Evolutionary conservation across 495 filamentous ascomycete species (phyloP), one percentile per base, ranked within the genome.

Genomic region (Aspergillus campestris): DNA sequence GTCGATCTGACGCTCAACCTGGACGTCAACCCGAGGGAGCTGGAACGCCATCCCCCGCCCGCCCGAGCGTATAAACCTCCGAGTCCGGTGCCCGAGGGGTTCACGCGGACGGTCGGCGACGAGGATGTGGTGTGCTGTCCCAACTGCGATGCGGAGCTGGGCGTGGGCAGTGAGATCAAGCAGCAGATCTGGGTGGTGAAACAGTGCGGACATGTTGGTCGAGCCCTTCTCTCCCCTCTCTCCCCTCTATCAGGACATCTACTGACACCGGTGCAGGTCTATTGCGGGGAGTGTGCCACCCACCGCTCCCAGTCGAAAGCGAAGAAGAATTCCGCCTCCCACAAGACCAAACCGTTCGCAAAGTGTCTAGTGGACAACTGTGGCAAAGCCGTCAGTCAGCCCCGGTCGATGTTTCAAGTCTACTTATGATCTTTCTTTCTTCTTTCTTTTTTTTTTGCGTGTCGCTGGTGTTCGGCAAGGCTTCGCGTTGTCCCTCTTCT

Each of bases 181-280:
- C 75, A 78, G 57, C 75, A 85, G 47, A 81, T 88, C 30, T 89
- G 86, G 84, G 72, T 86, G 12, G 70, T 80, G 1, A 87, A 80
- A 51, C 64, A 66, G 45, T 90, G 86, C 61, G 86, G 86, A 44
- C 86, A 90, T 72, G 86, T 89, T 70, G 49, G 84, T 71, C 49
- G 40, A 29, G 4, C 11, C 32, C 1, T 24, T 12, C 10, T 29
- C 1, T 29, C 18, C 5, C 1, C 29, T 37, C 10, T 34, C 36
- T 45, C 31, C 27, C 14, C 9, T 29, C 31, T 30, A 38, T 40
- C 34, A 38, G 55, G 47, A 56, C 27, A 14, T 28, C 43, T 31
- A 5, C 3, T 18, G 18, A 24, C 18, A 24, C 4, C 18, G 2
- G 18, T 36, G 15, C 47, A 87, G 83, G 82, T 84, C 5, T 88